Conservation (phyloP, 805 yeast genomes). For the Wickerhamiella galacta region DNA sequence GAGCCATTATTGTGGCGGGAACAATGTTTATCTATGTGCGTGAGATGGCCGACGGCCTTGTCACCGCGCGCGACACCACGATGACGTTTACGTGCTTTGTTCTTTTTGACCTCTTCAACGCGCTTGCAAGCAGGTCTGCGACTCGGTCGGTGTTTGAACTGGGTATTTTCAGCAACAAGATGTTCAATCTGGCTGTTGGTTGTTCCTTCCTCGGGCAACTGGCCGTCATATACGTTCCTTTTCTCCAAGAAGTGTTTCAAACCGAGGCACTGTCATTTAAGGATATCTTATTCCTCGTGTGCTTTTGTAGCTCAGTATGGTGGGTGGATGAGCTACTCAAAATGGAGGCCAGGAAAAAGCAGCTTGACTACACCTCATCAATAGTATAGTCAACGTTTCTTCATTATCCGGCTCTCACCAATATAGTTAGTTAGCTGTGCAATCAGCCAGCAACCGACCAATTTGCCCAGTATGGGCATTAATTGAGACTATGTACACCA, state of each 20-base stretch:
- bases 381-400: too few species aligned
- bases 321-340: slow-evolving; percentile 74
- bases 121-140: slow-evolving; percentile 79
- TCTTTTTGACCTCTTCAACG: slow-evolving; percentile 91
- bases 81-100: slow-evolving; percentile 98
- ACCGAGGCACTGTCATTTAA: slow-evolving; percentile 70
- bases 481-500: too few species aligned
- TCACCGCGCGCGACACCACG: slow-evolving; percentile 91
- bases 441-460: too few species aligned
- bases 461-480: too few species aligned
- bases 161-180: slow-evolving; percentile 60
- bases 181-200: slow-evolving; percentile 88
- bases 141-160: slow-evolving; percentile 68
- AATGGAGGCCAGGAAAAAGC: slow-evolving; percentile 16
- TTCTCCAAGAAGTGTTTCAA: slow-evolving; percentile 82
- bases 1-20: slow-evolving; percentile 61
- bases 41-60: slow-evolving; percentile 67
- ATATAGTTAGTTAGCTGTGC: too few species aligned
- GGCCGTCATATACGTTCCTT: slow-evolving; percentile 85
- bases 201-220: slow-evolving; percentile 81
- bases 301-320: slow-evolving; percentile 65
- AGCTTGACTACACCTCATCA: background rate
- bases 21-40: slow-evolving; percentile 72
- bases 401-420: too few species aligned
- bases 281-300: slow-evolving; percentile 49